Percentiles rank a stretch among this genome's conserved stretches.
phyloP scores from a whole-genome alignment of 495 filamentous ascomycete species.

The Aspergillus coremiiformis region DNA sequence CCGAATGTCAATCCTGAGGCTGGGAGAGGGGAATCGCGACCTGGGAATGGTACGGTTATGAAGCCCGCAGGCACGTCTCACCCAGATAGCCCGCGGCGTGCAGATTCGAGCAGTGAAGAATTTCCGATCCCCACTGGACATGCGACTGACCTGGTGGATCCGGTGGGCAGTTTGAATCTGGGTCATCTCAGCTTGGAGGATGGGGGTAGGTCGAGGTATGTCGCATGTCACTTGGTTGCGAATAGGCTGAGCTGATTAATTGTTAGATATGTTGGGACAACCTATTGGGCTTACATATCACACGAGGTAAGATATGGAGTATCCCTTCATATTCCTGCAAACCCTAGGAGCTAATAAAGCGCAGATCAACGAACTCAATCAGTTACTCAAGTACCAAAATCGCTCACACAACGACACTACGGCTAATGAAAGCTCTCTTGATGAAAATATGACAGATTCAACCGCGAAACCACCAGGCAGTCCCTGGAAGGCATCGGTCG shows the following conservation, averaged over 20 bases:
- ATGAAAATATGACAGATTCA: conserved; percentile 15
- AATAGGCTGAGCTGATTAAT: conserved; percentile 5
- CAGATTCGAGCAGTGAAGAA: conserved; percentile 36
- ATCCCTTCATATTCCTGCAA: neutral
- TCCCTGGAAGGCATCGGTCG: conserved; percentile 21
- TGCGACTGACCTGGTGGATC: conserved; percentile 40
- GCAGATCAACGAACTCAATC: conserved; percentile 44
- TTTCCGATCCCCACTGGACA: conserved; percentile 41
- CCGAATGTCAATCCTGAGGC: conserved; percentile 18
- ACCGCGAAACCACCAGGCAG: conserved; percentile 4
- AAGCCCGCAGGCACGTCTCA: conserved; percentile 14
- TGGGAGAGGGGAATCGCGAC: conserved; percentile 15
- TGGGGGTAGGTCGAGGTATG: conserved; percentile 39
- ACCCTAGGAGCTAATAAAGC: neutral
- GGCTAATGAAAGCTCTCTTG: conserved; percentile 16
- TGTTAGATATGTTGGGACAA: conserved; percentile 43
- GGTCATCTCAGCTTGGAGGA: conserved; percentile 43
- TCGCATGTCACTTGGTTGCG: neutral
- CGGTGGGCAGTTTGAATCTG: conserved; percentile 39
- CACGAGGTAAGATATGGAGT: conserved; percentile 29
- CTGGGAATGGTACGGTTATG: conserved; percentile 10
- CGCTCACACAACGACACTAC: conserved; percentile 29
- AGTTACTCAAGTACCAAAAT: conserved; percentile 37
- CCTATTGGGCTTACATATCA: conserved; percentile 48
- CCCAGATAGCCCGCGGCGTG: conserved; percentile 30